These are phyloP conservation scores for Rhizoctonia solani DNA, from an alignment of 1,284 basidiomycete genomes.

Conservation along the genomic window DNA sequence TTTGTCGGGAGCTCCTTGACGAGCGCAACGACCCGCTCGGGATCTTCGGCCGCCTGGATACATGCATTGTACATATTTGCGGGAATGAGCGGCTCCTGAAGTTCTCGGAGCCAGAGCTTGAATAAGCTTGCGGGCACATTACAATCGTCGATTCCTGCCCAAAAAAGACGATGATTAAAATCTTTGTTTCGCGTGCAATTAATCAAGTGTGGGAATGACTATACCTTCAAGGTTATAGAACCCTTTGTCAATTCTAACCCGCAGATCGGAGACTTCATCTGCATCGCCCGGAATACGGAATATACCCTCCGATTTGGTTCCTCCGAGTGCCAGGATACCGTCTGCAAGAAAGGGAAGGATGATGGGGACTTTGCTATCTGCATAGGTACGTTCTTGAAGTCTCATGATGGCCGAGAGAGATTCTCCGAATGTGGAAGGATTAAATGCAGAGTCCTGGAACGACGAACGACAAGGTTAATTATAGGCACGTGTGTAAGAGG, in stretches of 20 bases:
- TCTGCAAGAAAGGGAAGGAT: constrained; percentile 90
- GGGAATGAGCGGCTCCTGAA: constrained; percentile 85
- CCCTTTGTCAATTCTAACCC: constrained; percentile 84
- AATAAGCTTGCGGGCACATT: constrained; percentile 84
- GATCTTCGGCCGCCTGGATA: constrained; percentile 61
- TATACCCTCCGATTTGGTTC: constrained; percentile 82
- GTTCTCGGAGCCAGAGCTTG: constrained; percentile 90
- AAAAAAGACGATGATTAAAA: constrained; percentile 35
- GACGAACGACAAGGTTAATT: constrained; percentile 10
- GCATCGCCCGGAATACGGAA: constrained; percentile 88
- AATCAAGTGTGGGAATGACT: no score
- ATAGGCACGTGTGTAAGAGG: constrained; percentile 8
- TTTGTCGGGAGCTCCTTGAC: constrained; percentile 77
- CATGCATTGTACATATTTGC: constrained; percentile 87
- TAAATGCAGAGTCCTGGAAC: constrained; percentile 88
- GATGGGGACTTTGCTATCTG: constrained; percentile 81
- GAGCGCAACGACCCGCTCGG: constrained; percentile 71
- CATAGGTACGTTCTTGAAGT: constrained; percentile 82
- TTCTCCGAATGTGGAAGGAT: constrained; percentile 91
- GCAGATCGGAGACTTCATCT: constrained; percentile 82
- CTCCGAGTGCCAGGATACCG: constrained; percentile 85
- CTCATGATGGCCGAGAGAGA: constrained; percentile 80
- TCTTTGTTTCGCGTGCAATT: background rate
- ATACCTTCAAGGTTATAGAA: constrained; percentile 81
- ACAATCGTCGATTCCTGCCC: constrained; percentile 73